phyloP scores from a whole-genome alignment of 495 filamentous ascomycete species.

The Parathielavia hyrcaniae region DNA sequence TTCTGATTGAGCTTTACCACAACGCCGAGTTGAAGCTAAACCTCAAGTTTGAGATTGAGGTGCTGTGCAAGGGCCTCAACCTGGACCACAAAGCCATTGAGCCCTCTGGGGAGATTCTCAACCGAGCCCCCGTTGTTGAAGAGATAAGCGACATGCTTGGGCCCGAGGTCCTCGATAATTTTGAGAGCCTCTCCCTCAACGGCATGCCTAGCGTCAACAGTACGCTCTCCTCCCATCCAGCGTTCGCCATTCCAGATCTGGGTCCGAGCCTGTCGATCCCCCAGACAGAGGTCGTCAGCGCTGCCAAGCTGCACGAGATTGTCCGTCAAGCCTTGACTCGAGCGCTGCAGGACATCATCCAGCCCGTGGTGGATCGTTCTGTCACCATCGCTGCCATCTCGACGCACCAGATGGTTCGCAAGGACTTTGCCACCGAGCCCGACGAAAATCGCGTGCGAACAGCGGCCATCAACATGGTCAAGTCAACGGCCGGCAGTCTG shows the following conservation, averaged over 20 bases:
- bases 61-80: constrained; percentile 85
- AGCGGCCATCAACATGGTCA: constrained; percentile 84
- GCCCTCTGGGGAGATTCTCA: constrained; percentile 71
- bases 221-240: constrained; percentile 64
- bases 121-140: constrained; percentile 57
- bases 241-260: constrained; percentile 73
- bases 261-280: constrained; percentile 67
- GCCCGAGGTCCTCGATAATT: constrained; percentile 55
- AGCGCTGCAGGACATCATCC: constrained; percentile 89
- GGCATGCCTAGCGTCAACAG: constrained; percentile 62
- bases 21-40: constrained; percentile 90
- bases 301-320: constrained; percentile 69
- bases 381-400: constrained; percentile 97
- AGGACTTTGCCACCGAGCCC: constrained; percentile 90
- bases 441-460: constrained; percentile 79
- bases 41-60: constrained; percentile 96
- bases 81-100: constrained; percentile 82
- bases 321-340: constrained; percentile 75
- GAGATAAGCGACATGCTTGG: constrained; percentile 51
- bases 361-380: constrained; percentile 91
- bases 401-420: constrained; percentile 84
- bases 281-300: constrained; percentile 65
- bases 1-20: constrained; percentile 87
- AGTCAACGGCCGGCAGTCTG: constrained; percentile 83
- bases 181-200: constrained; percentile 70